Conservation (phyloP, 139 green algal genomes). For the Volvox reticuliferus region DNA sequence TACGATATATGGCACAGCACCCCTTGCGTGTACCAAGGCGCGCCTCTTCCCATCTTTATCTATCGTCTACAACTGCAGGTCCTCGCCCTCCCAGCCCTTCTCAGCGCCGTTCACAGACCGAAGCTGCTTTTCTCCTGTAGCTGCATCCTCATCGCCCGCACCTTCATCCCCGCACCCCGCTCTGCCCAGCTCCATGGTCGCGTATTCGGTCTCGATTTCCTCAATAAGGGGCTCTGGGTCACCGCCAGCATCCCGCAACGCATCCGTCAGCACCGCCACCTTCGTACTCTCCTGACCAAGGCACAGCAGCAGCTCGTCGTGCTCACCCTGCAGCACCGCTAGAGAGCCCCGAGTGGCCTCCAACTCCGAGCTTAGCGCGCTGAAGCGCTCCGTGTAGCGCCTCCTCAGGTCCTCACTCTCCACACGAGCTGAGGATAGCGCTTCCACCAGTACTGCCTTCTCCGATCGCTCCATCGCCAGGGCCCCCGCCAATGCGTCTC, state of each 20-base stretch:
- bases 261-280: slow-evolving; percentile 46
- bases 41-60: neutral
- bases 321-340: slow-evolving; percentile 27
- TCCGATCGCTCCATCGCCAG: slow-evolving; percentile 11
- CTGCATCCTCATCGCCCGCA: neutral
- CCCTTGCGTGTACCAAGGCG: too few relatives aligned
- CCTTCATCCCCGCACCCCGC: neutral
- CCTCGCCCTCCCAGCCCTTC: slow-evolving; percentile 18
- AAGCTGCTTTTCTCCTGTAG: neutral
- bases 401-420: neutral
- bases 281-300: slow-evolving; percentile 60
- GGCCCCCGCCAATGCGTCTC: neutral
- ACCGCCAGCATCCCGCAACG: slow-evolving; percentile 43
- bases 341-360: slow-evolving; percentile 15
- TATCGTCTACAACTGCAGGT: neutral
- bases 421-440: neutral
- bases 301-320: slow-evolving; percentile 61
- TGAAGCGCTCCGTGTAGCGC: slow-evolving; percentile 27
- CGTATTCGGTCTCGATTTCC: slow-evolving; percentile 56
- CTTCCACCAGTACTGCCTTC: slow-evolving; percentile 15
- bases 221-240: slow-evolving; percentile 49
- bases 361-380: neutral
- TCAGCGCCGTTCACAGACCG: neutral
- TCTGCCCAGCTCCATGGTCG: slow-evolving; percentile 43
- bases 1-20: too few relatives aligned